Percentiles rank a stretch among this genome's conserved stretches.
These are phyloP conservation scores for Phytophthora pluvialis DNA, from an alignment of 352 stramenopile genomes.

Conservation along the genomic window DNA sequence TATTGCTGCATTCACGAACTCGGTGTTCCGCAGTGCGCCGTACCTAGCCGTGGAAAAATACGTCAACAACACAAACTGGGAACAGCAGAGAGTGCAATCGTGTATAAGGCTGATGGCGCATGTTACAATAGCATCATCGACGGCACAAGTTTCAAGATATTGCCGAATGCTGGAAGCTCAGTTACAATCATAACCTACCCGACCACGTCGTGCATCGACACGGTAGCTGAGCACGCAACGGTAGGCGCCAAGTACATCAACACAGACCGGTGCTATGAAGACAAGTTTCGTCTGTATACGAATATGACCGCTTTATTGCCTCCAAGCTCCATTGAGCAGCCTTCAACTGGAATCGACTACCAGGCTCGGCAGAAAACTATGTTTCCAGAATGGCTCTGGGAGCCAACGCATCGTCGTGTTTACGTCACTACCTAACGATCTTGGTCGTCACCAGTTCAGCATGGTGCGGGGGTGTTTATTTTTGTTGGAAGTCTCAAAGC, in stretches of 20 bases:
- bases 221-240: conserved; percentile 4
- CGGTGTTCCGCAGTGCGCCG: not conserved
- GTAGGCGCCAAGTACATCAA: conserved; percentile 20
- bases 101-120: conserved; percentile 12
- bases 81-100: not conserved
- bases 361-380: no score
- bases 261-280: conserved; percentile 15
- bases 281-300: conserved; percentile 7
- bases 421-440: no score
- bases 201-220: conserved; percentile 3
- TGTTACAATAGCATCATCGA: conserved; percentile 8
- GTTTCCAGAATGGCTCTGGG: no score
- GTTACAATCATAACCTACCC: conserved; percentile 14
- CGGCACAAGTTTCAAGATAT: conserved; percentile 10
- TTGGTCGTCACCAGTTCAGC: no score
- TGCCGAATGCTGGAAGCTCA: conserved; percentile 3
- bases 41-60: conserved; percentile 18
- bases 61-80: conserved; percentile 2
- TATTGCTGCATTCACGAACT: conserved; percentile 2
- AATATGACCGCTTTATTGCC: conserved; percentile 2
- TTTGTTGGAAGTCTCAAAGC: no score
- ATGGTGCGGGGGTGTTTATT: no score
- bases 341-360: not conserved
- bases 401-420: no score
- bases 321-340: not conserved